These are phyloP conservation scores for Rutstroemia sp. DNA, from an alignment of 2,329 filamentous ascomycete species.

Conservation along the genomic window DNA sequence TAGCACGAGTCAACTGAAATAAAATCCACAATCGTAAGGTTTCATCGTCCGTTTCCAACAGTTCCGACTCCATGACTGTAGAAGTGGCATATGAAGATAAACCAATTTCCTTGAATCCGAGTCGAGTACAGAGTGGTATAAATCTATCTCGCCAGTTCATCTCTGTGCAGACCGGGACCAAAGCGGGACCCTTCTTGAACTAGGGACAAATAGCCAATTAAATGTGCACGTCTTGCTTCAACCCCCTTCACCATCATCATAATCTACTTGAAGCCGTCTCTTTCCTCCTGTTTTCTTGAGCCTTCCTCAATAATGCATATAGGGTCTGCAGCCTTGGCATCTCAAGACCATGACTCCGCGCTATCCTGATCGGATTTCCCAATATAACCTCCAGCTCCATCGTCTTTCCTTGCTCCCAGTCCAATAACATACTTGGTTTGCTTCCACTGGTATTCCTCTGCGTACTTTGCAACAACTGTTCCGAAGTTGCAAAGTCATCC, in stretches of 20 bases:
- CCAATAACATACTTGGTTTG: conserved; percentile 43
- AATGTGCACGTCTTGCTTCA: not conserved
- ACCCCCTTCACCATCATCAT: not conserved
- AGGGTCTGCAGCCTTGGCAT: conserved; percentile 47
- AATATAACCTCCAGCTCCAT: conserved; percentile 52
- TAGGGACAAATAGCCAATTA: too few species aligned
- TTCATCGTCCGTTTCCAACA: too few species aligned
- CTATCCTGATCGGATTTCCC: conserved; percentile 46
- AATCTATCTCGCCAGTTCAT: too few species aligned
- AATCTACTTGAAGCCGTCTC: conserved; percentile 15
- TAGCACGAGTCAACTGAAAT: too few species aligned
- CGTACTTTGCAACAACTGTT: conserved; percentile 55
- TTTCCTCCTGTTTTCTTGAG: conserved; percentile 34
- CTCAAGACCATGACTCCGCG: conserved; percentile 41
- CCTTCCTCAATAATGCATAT: conserved; percentile 47
- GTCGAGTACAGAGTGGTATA: too few species aligned
- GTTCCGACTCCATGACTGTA: too few species aligned
- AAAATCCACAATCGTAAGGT: too few species aligned
- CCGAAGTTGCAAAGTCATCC: conserved; percentile 50
- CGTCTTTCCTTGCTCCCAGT: conserved; percentile 44
- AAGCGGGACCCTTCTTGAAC: too few species aligned
- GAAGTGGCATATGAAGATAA: too few species aligned
- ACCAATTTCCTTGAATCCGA: too few species aligned
- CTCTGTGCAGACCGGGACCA: too few species aligned
- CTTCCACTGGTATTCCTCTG: conserved; percentile 55